phyloP scores from a whole-genome alignment of 306 rosid species.

The Fragaria nilgerrensis region DNA sequence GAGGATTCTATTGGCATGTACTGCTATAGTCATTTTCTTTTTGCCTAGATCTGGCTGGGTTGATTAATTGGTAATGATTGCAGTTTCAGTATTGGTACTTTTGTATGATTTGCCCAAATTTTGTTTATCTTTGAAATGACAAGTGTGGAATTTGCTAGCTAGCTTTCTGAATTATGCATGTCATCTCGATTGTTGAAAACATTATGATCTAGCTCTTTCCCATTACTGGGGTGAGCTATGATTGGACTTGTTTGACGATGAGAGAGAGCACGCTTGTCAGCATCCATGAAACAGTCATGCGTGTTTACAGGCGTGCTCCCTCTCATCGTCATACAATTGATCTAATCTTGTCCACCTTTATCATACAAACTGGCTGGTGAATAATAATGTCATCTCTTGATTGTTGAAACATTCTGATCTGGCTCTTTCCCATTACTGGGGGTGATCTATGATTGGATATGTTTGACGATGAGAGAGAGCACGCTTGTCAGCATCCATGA shows the following conservation, averaged over 20 bases:
- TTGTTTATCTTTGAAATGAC: background rate
- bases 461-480: slow-evolving; percentile 39
- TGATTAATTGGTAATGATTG: background rate
- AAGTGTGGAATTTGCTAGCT: too few species aligned
- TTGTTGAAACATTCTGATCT: background rate
- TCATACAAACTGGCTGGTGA: background rate
- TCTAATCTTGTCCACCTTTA: background rate
- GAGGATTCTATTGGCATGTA: background rate
- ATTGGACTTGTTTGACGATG: slow-evolving; percentile 22
- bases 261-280: slow-evolving; percentile 38
- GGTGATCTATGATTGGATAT: background rate
- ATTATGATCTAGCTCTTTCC: background rate
- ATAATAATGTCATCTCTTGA: background rate
- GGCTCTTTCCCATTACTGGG: background rate
- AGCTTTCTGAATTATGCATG: background rate
- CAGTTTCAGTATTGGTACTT: background rate
- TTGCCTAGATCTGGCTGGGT: background rate
- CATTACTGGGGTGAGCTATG: background rate
- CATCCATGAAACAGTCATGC: slow-evolving; percentile 8
- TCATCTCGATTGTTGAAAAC: background rate
- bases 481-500: slow-evolving; percentile 31
- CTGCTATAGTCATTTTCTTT: background rate
- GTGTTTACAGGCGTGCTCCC: too few species aligned
- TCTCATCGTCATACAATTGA: slow-evolving; percentile 25
- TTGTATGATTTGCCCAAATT: background rate